Conservation (phyloP, 148 eudicot species). For the Chenopodium formosanum region DNA sequence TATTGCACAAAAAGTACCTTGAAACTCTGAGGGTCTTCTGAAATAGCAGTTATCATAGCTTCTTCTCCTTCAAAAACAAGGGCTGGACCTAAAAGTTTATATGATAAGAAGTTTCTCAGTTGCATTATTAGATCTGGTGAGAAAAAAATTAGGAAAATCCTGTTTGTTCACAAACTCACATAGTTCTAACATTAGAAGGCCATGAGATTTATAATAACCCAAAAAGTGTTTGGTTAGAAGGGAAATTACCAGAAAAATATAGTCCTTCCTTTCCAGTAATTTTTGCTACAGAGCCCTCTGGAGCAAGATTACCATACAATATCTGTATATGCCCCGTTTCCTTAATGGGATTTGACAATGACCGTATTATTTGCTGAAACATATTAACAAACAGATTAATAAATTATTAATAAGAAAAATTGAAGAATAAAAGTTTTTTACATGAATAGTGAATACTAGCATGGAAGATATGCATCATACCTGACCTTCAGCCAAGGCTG, state of each 20-base stretch:
- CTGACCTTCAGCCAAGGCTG: constrained; percentile 91
- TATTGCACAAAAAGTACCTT: constrained; percentile 47
- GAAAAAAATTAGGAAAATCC: not conserved
- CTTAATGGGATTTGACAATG: constrained; percentile 79
- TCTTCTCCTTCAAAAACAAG: constrained; percentile 97
- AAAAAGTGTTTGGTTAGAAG: constrained; percentile 11
- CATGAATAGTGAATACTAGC: not conserved
- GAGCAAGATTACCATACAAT: constrained; percentile 92
- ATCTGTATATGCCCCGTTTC: constrained; percentile 95
- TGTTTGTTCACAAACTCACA: not conserved
- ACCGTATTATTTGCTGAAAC: constrained; percentile 82
- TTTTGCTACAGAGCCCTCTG: constrained; percentile 95
- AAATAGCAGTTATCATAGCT: constrained; percentile 81
- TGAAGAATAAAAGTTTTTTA: not conserved
- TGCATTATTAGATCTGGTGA: not conserved
- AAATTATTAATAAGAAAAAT: not conserved
- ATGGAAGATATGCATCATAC: constrained; percentile 34
- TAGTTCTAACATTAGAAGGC: not conserved
- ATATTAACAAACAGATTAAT: not conserved
- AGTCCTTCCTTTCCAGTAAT: constrained; percentile 97
- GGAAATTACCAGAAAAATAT: constrained; percentile 66
- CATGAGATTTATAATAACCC: not conserved
- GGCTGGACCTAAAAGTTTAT: constrained; percentile 69
- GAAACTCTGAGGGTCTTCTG: constrained; percentile 70
- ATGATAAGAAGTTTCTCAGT: not conserved